Evolutionary conservation across 148 eudicot genomes (phyloP).

Genomic region (Polygonum aviculare): DNA sequence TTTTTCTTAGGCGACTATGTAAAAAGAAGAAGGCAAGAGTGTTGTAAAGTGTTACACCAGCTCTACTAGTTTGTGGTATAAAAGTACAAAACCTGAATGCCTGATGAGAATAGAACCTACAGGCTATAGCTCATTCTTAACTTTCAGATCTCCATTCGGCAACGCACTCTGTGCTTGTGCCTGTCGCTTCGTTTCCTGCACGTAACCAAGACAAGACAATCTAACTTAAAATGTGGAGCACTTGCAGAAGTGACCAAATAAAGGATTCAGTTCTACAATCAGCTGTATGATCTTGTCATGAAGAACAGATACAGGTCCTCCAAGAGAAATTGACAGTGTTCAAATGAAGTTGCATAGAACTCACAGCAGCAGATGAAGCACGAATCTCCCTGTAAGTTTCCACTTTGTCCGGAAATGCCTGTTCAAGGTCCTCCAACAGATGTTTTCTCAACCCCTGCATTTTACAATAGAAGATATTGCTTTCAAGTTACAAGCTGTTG

Average conservation of each 20-base stretch:
- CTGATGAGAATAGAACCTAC: conserved; percentile 15
- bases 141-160: conserved; percentile 64
- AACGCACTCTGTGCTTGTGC: conserved; percentile 51
- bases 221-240: neutral
- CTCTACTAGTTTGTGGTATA: neutral
- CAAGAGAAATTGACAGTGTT: neutral
- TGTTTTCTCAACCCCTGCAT: conserved; percentile 54
- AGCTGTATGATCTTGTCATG: neutral
- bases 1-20: neutral
- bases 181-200: conserved; percentile 58
- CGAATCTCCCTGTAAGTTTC: conserved; percentile 71
- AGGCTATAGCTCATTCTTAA: conserved; percentile 48
- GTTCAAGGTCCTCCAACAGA: conserved; percentile 76
- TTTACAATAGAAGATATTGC: neutral
- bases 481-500: neutral
- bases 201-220: neutral
- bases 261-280: neutral
- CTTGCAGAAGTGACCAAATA: neutral
- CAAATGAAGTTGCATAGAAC: conserved; percentile 18
- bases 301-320: neutral
- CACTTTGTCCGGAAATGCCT: conserved; percentile 68
- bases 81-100: neutral
- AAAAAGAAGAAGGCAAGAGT: neutral
- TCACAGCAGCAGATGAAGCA: conserved; percentile 74
- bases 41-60: neutral